Base-by-base conservation (phyloP, 805 yeast species). In the Nakazawaea ishiwadae region DNA sequence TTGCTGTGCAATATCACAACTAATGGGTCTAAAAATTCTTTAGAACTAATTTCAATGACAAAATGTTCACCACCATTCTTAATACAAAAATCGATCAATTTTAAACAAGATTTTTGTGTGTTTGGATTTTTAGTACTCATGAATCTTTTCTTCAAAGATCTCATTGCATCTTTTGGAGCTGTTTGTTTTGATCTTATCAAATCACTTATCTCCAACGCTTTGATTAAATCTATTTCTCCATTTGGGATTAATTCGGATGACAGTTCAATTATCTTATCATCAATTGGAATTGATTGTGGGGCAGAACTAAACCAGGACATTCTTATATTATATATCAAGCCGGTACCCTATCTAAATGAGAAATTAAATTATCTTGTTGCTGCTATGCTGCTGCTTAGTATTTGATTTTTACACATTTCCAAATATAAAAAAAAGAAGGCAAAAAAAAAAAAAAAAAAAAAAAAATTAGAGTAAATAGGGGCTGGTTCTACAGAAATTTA, bases 31-130 rank as follows among this genome's bases (percentile, higher is more conserved):
- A 89, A 74, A 49, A 91, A 91, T 58, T 91, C 97, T 48, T 88
- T 77, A 8, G 90, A 74, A 26, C 91, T 77, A 23, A 90, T 69
- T 53, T 88, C 96, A 16, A 66, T 69, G 17, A 91, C 68, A 52
- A 93, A 90, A 52, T 87, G 95, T 36, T 70, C 69, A 6, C 99
- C 99, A 35, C 96, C 90, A 58, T 93, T 93, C 63, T 93, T 93
- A 42, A 91, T 82, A 62, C 96, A 85, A 35, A 87, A 73, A 52
- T 93, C 98, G 24, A 83, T 69, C 47, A 93, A 66, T 54, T 83
- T 84, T 55, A 93, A 71, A 0, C 90, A 69, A 4, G 93, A 75
- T 20, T 80, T 70, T 54, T 86, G 85, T 8, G 81, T 75, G 58
- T 90, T 89, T 9, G 97, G 96, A 56, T 90, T 90, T 42, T 68